Conservation (phyloP, 306 rosid species). For the Gynostemma pentaphyllum region DNA sequence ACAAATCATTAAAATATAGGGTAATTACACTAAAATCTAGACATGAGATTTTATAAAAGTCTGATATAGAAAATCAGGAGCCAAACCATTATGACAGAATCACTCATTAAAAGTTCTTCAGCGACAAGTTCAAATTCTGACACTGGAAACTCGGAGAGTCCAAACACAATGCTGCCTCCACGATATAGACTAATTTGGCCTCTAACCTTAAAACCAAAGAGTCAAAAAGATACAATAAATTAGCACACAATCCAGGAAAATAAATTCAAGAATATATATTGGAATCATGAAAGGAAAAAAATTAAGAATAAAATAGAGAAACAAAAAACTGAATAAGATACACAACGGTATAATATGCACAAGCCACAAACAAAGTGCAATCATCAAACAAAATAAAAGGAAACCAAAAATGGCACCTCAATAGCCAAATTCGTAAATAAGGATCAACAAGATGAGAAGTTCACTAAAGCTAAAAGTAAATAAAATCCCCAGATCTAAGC, state of each 20-base stretch:
- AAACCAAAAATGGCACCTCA: not conserved
- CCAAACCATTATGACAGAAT: conserved; percentile 72
- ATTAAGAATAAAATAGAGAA: not conserved
- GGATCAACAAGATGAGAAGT: not conserved
- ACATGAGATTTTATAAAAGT: not conserved
- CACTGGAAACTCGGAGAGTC: conserved; percentile 75
- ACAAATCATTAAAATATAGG: not conserved
- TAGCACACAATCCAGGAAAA: not conserved
- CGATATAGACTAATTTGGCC: conserved; percentile 80
- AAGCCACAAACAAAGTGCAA: not conserved
- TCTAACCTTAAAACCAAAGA: conserved; percentile 67
- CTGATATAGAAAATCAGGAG: not conserved
- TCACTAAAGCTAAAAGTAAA: not conserved
- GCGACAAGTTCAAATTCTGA: conserved; percentile 99
- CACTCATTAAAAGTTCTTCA: conserved; percentile 96
- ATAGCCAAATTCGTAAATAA: not conserved
- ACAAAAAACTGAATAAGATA: not conserved
- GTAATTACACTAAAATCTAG: not conserved
- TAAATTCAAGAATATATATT: not conserved
- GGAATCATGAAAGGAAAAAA: not conserved
- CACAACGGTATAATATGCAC: not conserved
- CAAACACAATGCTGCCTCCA: conserved; percentile 92
- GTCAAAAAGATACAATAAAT: not conserved
- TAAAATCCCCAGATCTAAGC: not conserved
- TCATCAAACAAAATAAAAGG: not conserved